Evolutionary conservation across 805 yeast species (phyloP), one percentile per base, ranked within the genome.

Genomic region (Candida patagonica): DNA sequence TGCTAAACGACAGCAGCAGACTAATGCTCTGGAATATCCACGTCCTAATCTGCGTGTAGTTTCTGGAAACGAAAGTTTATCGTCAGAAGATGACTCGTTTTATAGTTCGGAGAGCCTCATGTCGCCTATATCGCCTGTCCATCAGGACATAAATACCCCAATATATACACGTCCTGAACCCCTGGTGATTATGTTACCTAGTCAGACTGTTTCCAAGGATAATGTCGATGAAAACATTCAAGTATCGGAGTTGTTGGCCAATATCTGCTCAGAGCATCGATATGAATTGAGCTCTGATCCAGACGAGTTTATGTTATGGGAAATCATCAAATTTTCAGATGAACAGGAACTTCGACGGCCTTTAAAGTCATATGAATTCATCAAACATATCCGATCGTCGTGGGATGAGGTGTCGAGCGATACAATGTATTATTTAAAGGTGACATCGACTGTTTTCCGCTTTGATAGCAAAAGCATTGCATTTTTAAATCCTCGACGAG

Each of bases 401-500:
- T 52, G 55, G 56, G 46, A 46, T 24, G 22, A 25, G 15, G 22
- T 30, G 20, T 25, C 40, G 17, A 27, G 35, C 30, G 41, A 35
- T 24, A 24, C 37, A 6, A 23, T 38, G n/a, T 40, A 27, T 19
- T 48, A 36, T 39, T 38, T 56, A 17, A 40, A 48, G 25, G 47
- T 52, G 23, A 46, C 52, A 2, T 37, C 53, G 20, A 37, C 53
- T 19, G 37, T 48, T 4, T 31, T 47, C 27, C 45, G 50, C 19
- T 37, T 51, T 23, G 59, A 55, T 35, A 43, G 40, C 23, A 44
- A 37, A 23, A 54, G 59, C 24, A 43, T 55, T 6, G 62, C 62
- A 23, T 52, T 52, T n/a, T 43, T 57, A 13, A 51, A 46, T 20
- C 60, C 62, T 4, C 50, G 62, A 5, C 47, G 62, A 5, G 62